Conservation (phyloP, 2,329 filamentous ascomycete genomes). For the Coniochaeta sp. region DNA sequence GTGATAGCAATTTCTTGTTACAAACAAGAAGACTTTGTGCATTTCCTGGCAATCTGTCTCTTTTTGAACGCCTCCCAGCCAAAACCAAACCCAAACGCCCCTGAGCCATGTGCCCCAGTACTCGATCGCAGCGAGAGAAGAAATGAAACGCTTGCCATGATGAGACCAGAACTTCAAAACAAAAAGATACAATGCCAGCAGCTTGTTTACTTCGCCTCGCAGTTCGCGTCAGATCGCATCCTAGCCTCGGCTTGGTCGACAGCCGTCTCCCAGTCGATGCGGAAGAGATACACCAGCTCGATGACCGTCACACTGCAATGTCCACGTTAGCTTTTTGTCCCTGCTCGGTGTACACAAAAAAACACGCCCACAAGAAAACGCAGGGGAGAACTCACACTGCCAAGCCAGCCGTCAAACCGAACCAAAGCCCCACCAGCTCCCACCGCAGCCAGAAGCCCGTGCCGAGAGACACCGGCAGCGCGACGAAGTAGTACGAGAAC, state of each 20-base stretch:
- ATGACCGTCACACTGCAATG: conserved; percentile 1
- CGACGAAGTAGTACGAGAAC: conserved; percentile 78
- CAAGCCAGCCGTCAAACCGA: conserved; percentile 67
- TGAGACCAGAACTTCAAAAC: not conserved
- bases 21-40: not conserved
- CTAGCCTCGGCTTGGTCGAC: conserved; percentile 9
- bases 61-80: not conserved
- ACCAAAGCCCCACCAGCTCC: conserved; percentile 77
- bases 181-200: not conserved
- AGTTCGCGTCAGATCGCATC: conserved; percentile 8
- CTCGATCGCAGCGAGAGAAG: not conserved
- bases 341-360: not conserved
- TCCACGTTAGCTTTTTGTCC: not conserved
- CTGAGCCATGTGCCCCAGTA: not conserved
- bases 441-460: conserved; percentile 70
- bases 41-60: not conserved
- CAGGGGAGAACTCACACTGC: conserved; percentile 37
- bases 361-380: not conserved
- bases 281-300: conserved; percentile 10
- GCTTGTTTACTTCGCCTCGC: not conserved
- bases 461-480: conserved; percentile 74
- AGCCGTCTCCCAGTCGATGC: conserved; percentile 11
- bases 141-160: not conserved
- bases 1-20: not conserved
- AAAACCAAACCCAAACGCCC: not conserved